Conservation (phyloP, 805 yeast species). For the Saccharomyces eubayanus region DNA sequence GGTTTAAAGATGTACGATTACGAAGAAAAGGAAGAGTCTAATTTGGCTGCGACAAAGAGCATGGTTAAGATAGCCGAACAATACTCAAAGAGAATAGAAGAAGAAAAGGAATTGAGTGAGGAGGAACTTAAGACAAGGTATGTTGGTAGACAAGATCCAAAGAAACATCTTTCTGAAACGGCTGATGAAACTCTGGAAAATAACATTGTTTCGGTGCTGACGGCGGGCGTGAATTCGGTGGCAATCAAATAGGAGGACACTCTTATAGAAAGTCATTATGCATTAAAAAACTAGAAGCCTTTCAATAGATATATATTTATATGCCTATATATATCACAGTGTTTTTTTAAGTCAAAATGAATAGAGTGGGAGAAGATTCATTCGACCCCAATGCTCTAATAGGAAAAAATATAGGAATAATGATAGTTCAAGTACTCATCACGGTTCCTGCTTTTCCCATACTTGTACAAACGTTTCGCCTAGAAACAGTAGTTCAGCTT, state of each 20-base stretch:
- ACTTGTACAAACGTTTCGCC: conserved; percentile 58
- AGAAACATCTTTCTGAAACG: conserved; percentile 87
- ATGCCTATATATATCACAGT: neutral
- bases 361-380: neutral
- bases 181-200: conserved; percentile 83
- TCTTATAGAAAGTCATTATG: neutral
- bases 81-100: conserved; percentile 82
- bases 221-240: conserved; percentile 82
- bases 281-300: neutral
- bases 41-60: conserved; percentile 60
- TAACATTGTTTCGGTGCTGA: conserved; percentile 76
- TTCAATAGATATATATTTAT: neutral
- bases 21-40: conserved; percentile 65
- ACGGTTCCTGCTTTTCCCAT: conserved; percentile 39
- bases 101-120: conserved; percentile 80
- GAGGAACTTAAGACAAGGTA: conserved; percentile 91
- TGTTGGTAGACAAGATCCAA: conserved; percentile 98
- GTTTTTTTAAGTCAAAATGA: neutral
- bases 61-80: conserved; percentile 87
- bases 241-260: conserved; percentile 56
- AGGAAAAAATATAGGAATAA: neutral
- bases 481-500: conserved; percentile 52
- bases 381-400: too few species aligned
- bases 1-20: conserved; percentile 77
- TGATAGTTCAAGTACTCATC: neutral